Percentiles rank a stretch among this genome's conserved stretches.
phyloP scores from a whole-genome alignment of 345 rosid species.

The Citrus unshiu region DNA sequence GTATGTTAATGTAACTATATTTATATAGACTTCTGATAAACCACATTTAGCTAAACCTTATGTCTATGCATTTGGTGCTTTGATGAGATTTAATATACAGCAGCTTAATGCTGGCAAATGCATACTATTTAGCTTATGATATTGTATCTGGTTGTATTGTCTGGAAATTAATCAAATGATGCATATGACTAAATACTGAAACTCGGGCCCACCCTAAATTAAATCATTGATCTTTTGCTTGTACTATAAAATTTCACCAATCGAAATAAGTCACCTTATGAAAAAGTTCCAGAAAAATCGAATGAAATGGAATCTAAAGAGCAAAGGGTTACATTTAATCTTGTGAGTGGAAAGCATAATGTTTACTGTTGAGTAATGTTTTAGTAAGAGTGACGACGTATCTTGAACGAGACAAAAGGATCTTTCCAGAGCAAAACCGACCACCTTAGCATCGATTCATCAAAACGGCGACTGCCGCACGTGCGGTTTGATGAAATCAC shows the following conservation, averaged over 20 bases:
- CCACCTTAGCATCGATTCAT: neutral
- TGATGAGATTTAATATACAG: neutral
- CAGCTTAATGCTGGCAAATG: neutral
- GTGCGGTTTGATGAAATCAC: neutral
- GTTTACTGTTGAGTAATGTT: no score
- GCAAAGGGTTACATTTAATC: no score
- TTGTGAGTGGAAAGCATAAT: no score
- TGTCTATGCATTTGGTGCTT: neutral
- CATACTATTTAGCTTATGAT: neutral
- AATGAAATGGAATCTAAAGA: neutral
- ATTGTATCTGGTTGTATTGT: neutral
- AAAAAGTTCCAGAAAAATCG: neutral
- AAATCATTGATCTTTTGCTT: no score
- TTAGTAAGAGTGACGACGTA: no score
- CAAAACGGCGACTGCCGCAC: neutral
- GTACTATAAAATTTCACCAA: no score
- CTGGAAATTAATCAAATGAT: neutral
- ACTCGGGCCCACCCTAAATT: no score
- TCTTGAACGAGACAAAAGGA: no score
- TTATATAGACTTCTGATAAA: neutral
- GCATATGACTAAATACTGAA: no score
- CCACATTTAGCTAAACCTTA: neutral
- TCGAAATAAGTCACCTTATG: no score
- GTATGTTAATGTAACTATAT: neutral
- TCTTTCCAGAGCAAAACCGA: no score